Evolutionary conservation across 306 rosid genomes (phyloP).

Genomic region (Hippophae tibetana): DNA sequence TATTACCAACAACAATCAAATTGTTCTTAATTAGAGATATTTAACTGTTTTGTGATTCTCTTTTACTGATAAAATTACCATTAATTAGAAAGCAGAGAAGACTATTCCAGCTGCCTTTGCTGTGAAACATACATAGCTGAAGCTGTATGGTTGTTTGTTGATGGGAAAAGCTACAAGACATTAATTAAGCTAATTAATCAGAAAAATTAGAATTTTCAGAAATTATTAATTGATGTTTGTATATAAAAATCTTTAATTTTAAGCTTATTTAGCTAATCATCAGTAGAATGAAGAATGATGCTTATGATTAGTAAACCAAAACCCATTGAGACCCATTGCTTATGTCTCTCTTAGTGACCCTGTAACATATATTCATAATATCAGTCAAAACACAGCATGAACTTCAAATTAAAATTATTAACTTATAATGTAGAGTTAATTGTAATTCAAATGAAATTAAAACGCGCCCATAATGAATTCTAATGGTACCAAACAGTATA

Average conservation of each 20-base stretch:
- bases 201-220: not conserved
- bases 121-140: constrained; percentile 87
- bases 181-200: not conserved
- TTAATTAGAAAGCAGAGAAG: constrained; percentile 42
- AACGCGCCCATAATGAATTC: constrained; percentile 84
- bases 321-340: constrained; percentile 74
- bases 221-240: too few relatives aligned
- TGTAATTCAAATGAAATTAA: constrained; percentile 61
- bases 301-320: constrained; percentile 45
- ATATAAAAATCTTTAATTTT: not conserved
- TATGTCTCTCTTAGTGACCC: constrained; percentile 71
- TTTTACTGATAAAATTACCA: too few relatives aligned
- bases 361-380: constrained; percentile 13
- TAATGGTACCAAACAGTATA: constrained; percentile 64
- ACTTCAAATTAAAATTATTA: constrained; percentile 3
- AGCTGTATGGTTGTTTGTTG: constrained; percentile 81
- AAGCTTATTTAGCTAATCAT: constrained; percentile 36
- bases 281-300: constrained; percentile 67
- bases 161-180: constrained; percentile 63
- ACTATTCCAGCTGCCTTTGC: constrained; percentile 77
- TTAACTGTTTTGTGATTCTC: not conserved
- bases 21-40: not conserved
- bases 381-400: not conserved
- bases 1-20: not conserved
- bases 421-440: not conserved